These are phyloP conservation scores for Fonsecaea monophora DNA, from an alignment of 2,329 filamentous ascomycete species.

Conservation along the genomic window DNA sequence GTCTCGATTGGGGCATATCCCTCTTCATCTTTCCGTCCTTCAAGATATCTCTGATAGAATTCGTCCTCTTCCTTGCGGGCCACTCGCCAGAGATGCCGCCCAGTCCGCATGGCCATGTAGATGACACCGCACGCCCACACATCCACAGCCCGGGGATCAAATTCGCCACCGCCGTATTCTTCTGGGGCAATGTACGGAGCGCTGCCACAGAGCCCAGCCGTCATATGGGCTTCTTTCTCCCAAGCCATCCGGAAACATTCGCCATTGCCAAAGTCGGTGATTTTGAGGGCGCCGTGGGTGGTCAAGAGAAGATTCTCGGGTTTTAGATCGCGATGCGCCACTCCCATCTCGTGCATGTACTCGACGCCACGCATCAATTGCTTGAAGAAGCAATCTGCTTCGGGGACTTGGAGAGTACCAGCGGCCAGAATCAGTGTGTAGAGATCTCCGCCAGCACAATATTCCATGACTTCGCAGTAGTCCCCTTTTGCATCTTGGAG, in stretches of 20 bases:
- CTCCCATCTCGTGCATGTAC: conserved; percentile 99
- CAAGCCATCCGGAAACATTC: conserved; percentile 99
- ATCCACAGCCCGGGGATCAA: conserved; percentile 96
- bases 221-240: conserved; percentile 99
- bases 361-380: conserved; percentile 99
- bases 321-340: conserved; percentile 94
- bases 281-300: conserved; percentile 90
- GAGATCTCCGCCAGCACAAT: conserved; percentile 92
- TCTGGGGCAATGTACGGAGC: conserved; percentile 97
- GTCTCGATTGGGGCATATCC: conserved; percentile 97
- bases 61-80: conserved; percentile 97
- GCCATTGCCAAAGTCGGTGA: conserved; percentile 98
- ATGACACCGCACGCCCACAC: conserved; percentile 99
- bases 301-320: conserved; percentile 95
- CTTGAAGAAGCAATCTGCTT: conserved; percentile 98
- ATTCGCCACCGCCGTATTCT: conserved; percentile 93
- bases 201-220: conserved; percentile 92
- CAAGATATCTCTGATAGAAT: conserved; percentile 92
- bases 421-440: conserved; percentile 92
- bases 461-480: conserved; percentile 99
- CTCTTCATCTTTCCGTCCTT: conserved; percentile 90
- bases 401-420: conserved; percentile 86
- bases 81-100: conserved; percentile 94
- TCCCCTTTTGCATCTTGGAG: conserved; percentile 96
- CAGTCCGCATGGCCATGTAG: conserved; percentile 99